Base-by-base conservation (phyloP, 805 yeast genomes). In the Limtongozyma cylindracea region DNA sequence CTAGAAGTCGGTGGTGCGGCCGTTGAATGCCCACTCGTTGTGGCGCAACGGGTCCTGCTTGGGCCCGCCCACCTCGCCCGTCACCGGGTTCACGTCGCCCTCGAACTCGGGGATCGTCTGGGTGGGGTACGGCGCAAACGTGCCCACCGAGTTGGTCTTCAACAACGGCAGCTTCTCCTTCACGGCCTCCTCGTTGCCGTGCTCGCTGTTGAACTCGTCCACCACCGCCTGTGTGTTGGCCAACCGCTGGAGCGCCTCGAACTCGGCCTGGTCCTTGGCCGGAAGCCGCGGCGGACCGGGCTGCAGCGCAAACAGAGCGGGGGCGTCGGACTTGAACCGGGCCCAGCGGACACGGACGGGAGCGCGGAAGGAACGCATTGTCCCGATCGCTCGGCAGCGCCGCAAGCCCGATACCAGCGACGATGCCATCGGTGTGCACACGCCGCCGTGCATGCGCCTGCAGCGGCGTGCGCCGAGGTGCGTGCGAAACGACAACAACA, bases 11-110 rank as follows among this genome's bases (percentile, higher is more conserved):
- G 96, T 84, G 15, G 78, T 94, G 39, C 96, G 62, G 1, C 98
- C 98, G 38, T 88, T 84, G 43, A 71, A 88, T 6, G 94, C 70
- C 63, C 91, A 88, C 35, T 82, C 96, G 22, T 43, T 44, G 34
- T 77, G 84, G 34, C 67, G 64, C 30, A 78, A 54, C 1, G 98
- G 98, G 38, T 88, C 95, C 43, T 88, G 96, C 38, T 88, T 88
- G 13, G 98, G 98, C 0, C 98, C 98, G 21, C 93, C 93, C 12
- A 71, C 55, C 45, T 88, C 98, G 3, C 98, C 98, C 1, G 98
- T 88, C 26, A 53, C 59, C 0, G 98, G 98, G 39, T 88, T 88
- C 10, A 57, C 65, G 29, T 80, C 82, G 2, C 98, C 98, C 44
- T 82, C 93, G 39, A 88, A 88, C 37, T 88, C 98, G 2, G 94